These are phyloP conservation scores for Phytophthora ramorum DNA, from an alignment of 352 stramenopile genomes.

Conservation along the genomic window DNA sequence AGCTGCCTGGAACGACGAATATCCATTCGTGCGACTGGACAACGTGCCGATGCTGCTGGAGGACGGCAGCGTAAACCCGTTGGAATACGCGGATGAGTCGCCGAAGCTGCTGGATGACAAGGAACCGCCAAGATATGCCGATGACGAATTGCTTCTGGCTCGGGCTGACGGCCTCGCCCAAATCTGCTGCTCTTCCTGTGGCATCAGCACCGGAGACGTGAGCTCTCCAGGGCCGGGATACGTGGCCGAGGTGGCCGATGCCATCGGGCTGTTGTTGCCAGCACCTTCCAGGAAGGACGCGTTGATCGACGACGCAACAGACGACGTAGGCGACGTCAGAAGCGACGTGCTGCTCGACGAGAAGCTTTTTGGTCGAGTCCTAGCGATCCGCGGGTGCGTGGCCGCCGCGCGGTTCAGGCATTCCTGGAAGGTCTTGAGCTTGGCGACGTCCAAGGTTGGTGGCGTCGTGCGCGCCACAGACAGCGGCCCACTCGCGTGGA, in stretches of 20 bases:
- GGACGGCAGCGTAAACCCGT: slow-evolving; percentile 26
- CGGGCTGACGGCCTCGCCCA: slow-evolving; percentile 34
- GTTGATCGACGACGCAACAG: slow-evolving; percentile 67
- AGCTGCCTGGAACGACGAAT: slow-evolving; percentile 35
- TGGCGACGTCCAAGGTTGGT: slow-evolving; percentile 63
- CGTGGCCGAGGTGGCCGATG: slow-evolving; percentile 25
- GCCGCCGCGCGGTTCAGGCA: slow-evolving; percentile 36
- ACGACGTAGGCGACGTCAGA: slow-evolving; percentile 73
- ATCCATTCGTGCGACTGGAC: slow-evolving; percentile 30
- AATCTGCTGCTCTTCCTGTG: slow-evolving; percentile 42
- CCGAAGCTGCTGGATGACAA: slow-evolving; percentile 38
- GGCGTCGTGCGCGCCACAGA: slow-evolving; percentile 55
- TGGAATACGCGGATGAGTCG: slow-evolving; percentile 29
- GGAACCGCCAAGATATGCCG: slow-evolving; percentile 41
- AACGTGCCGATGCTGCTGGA: slow-evolving; percentile 24
- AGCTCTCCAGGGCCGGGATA: slow-evolving; percentile 35
- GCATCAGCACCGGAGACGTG: slow-evolving; percentile 39
- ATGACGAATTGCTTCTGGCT: slow-evolving; percentile 53
- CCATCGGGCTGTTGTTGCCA: slow-evolving; percentile 37
- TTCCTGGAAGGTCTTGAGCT: slow-evolving; percentile 73
- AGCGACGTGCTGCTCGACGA: slow-evolving; percentile 67
- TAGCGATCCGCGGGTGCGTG: slow-evolving; percentile 19
- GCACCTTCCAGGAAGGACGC: slow-evolving; percentile 59
- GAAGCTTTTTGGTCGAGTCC: slow-evolving; percentile 61
- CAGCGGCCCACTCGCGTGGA: slow-evolving; percentile 49